Base-by-base conservation (phyloP, 2,329 filamentous ascomycete species). In the Alternaria gaisen region DNA sequence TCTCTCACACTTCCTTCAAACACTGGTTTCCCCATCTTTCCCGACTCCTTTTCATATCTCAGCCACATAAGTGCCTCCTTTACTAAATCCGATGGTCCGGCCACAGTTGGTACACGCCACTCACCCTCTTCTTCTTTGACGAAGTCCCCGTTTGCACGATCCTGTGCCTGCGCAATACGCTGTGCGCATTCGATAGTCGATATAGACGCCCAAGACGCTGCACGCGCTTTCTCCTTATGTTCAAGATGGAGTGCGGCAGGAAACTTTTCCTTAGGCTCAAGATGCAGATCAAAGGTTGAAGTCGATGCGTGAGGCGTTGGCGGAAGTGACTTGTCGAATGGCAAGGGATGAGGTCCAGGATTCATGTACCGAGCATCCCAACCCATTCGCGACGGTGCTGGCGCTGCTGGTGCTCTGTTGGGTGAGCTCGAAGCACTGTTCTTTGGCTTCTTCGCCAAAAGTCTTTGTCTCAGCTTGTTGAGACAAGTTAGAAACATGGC, bases 41-140 rank as follows among this genome's bases (percentile, higher is more conserved):
- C 20, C 30, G 8, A 50, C 20, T 50, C 14, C 1, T 10, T 20
- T 38, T 50, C 46, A 38, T 38, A n/a, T 7, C n/a, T 18, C 32
- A 44, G 43, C 51, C 51, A 53, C 51, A 44, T 44, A 8, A 43
- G 38, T 20, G 51, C 40, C 26, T 53, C 40, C 10, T 38, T 42
- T 16, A 53, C 51, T 6, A 53, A 16, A 20, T 53, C 38, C 16
- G 41, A 42, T 40, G 40, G 51, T 12, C 51, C 51, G 3, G 51
- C 51, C 22, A 53, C 4, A 12, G 18, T 53, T 11, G 51, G 28
- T 3, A 53, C 28, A 28, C 32, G 18, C 51, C 51, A 43, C 14
- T 36, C 5, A n/a, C 28, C 30, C 22, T 18, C 14, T 26, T 24
- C 18, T 8, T n/a, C 10, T 7, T 20, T 32, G 6, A 53, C n/a